phyloP scores from a whole-genome alignment of 1,284 basidiomycete species.

The Trichosporon sp. region DNA sequence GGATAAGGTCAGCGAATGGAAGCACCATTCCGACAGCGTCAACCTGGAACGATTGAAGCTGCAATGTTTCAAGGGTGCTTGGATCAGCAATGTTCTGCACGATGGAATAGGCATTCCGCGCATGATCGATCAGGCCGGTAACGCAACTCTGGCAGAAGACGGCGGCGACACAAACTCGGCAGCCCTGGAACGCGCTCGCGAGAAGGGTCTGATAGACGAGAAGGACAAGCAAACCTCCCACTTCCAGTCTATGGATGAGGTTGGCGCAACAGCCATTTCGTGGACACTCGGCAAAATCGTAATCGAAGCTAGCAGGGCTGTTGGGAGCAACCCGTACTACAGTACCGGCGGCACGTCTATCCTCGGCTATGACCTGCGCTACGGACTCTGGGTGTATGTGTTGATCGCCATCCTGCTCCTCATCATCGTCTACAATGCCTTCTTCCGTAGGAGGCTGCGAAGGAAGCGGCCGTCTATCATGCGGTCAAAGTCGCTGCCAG shows the following conservation, averaged over 20 bases:
- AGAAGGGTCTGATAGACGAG: constrained; percentile 68
- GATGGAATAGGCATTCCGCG: constrained; percentile 95
- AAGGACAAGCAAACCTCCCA: constrained; percentile 61
- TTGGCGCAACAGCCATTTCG: constrained; percentile 88
- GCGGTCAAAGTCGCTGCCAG: constrained; percentile 6
- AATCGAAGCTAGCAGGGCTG: constrained; percentile 82
- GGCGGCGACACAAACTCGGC: constrained; percentile 61
- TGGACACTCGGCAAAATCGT: constrained; percentile 99
- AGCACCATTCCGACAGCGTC: constrained; percentile 24
- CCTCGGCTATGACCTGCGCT: constrained; percentile 15
- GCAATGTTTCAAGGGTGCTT: constrained; percentile 99
- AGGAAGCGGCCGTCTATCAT: background rate
- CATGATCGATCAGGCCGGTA: constrained; percentile 79
- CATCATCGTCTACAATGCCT: constrained; percentile 18
- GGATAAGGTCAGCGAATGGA: constrained; percentile 65
- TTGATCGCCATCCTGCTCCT: constrained; percentile 40
- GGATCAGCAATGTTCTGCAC: constrained; percentile 94
- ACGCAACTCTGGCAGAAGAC: constrained; percentile 58
- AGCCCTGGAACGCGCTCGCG: constrained; percentile 70
- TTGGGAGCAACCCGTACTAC: constrained; percentile 34
- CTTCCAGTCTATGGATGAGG: constrained; percentile 89
- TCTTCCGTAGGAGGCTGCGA: background rate
- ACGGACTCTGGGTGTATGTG: constrained; percentile 43
- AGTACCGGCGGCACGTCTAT: background rate
- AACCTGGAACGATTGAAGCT: constrained; percentile 70